Base-by-base conservation (phyloP, 78 protist species). In the Dictyostelium intermedium region DNA sequence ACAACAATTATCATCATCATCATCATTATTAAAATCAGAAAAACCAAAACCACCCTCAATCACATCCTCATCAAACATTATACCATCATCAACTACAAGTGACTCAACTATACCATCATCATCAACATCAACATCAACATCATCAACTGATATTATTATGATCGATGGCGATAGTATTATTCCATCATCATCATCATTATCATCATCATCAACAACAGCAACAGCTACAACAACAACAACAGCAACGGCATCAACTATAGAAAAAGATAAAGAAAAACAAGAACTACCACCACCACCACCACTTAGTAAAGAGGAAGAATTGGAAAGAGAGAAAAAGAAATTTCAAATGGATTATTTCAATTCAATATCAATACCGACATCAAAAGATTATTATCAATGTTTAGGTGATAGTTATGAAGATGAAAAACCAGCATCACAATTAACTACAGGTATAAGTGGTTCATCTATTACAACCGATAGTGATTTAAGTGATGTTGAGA, bases 341-440 rank as follows among this genome's bases (percentile, higher is more conserved):
- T 8, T 14, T 16, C 32, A 37, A 37, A 14, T 37, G 34, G 32
- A 50, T 30, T 82, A 82, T 60, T 82, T 56, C 39, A 35, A 82
- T 60, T 56, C 76, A 25, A 56, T 82, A 16, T 47, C 86, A 34
- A 63, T 60, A 27, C 86, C 86, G 25, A 82, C 86, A 5, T 32
- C 43, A 23, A 45, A 69, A 56, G 63, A 56, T 35, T 82, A 82
- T 35, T 82, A 82, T 60, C 74, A 82, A 72, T 14, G 25, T 72
- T 27, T 18, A 18, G 79, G 35, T 34, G 74, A 11, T 30, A 56
- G 60, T 82, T 77, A 43, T 39, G 86, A 82, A 23, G 74, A 66
- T 27, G 66, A 56, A 6, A 56, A 56, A 56, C 66, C 66, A 4
- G 66, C 66, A 56, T 56, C 66, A 16, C 66, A 56, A 56, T 14